Evolutionary conservation across 2,329 filamentous ascomycete genomes (phyloP), one percentile per base, ranked within the genome.

Genomic region (Trichoderma sp.): DNA sequence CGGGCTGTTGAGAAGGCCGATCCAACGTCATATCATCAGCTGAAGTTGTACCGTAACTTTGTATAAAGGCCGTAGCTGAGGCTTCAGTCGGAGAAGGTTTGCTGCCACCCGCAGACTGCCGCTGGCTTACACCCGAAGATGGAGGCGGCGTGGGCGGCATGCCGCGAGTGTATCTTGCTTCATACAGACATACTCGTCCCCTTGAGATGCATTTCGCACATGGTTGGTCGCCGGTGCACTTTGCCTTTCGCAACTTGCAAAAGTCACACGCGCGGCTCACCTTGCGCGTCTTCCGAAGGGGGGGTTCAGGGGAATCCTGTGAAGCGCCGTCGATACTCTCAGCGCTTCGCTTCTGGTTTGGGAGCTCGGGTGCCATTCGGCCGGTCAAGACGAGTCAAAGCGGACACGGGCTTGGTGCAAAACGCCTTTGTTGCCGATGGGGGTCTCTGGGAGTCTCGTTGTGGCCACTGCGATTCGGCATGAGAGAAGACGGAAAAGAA

Each of bases 101-200:
- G 45, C 30, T 19, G 14, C 24, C 45, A 26, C 30, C 45, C 9
- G 21, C 57, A 26, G 57, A 51, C 17, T 19, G 30, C 17, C 45
- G 34, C 17, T 66, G 48, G 48, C 26, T 21, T n/a, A 57, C 26
- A 34, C 34, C 51, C 7, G 50, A 55, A 5, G 64, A 66, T 14
- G 69, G 68, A 9, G 75, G 75, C 12, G 75, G 75, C 19, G 75
- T 77, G 5, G 73, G 75, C 1, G 75, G 75, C 10, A 74, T 65
- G 2, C 75, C 75, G 7, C 75, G 69, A 1, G 72, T 74, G 50
- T 77, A 77, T 47, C 70, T 72, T 14, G 73, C 71, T 39, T 76
- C 71, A 45, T 76, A 77, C 5, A 71, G 63, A 50, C 75, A 77
- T 3, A 52, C 51, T 21, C 69, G 56, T 0, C 71, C 71, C 48